Evolutionary conservation across 2,329 filamentous ascomycete species (phyloP).

Genomic region (Sclerotinia subarctica): DNA sequence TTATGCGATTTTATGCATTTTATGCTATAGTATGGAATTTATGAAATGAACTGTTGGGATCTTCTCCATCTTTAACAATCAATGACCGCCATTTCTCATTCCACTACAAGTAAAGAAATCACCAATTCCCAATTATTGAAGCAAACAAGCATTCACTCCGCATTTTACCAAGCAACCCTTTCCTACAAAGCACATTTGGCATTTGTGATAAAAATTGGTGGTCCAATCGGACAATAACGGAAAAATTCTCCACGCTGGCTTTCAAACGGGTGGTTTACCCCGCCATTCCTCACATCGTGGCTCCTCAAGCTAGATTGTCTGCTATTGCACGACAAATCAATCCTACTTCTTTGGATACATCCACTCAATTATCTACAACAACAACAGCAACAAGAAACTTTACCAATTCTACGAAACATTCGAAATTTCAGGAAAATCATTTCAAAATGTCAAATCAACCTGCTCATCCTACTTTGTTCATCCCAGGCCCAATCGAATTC

Average conservation of each 20-base stretch:
- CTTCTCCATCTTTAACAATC: not conserved
- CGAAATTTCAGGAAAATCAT: not conserved
- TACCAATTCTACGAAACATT: constrained; percentile 1
- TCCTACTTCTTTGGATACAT: constrained; percentile 11
- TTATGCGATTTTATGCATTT: not conserved
- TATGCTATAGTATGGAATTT: constrained; percentile 1
- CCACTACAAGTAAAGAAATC: not conserved
- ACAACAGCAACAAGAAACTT: constrained; percentile 19
- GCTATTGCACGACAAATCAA: constrained; percentile 39
- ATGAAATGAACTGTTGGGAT: not conserved
- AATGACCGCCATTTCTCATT: not conserved
- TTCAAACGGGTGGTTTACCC: constrained; percentile 23
- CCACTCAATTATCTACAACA: not conserved
- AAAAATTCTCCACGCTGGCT: constrained; percentile 11
- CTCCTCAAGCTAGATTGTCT: constrained; percentile 34
- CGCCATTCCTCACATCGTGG: constrained; percentile 25
- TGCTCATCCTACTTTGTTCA: constrained; percentile 73
- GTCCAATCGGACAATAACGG: constrained; percentile 19
- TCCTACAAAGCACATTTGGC: not conserved
- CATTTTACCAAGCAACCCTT: not conserved
- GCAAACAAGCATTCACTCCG: not conserved
- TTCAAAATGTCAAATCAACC: constrained; percentile 58
- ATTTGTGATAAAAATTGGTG: not conserved
- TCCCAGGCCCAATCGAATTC: constrained; percentile 96
- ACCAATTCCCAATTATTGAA: not conserved